phyloP scores from a whole-genome alignment of 805 yeast species.

The Saccharomycopsis oosterbeekiorum region DNA sequence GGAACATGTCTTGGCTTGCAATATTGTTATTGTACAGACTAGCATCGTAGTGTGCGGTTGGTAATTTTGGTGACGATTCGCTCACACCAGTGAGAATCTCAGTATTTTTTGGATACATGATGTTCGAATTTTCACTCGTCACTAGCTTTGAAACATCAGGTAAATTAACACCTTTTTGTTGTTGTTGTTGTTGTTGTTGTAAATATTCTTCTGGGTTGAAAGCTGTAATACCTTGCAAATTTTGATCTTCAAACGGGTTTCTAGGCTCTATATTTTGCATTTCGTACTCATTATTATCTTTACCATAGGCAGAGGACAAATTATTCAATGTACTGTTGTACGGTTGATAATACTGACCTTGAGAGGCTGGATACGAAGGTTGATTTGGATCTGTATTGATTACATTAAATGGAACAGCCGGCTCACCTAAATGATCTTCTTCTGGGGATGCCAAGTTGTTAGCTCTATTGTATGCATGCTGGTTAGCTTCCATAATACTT shows the following conservation, averaged over 20 bases:
- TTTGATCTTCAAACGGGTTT: neutral
- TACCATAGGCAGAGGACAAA: neutral
- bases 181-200: neutral
- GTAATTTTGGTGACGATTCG: neutral
- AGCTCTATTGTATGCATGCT: conserved; percentile 1
- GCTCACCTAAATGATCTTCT: neutral
- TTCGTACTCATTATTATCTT: neutral
- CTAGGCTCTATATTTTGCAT: neutral
- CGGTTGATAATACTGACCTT: neutral
- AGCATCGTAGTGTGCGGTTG: neutral
- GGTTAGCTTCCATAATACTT: neutral
- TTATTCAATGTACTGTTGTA: neutral
- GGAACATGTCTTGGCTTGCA: neutral
- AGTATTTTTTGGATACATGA: neutral
- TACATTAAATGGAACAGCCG: neutral
- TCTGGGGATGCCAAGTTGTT: neutral
- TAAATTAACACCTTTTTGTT: neutral
- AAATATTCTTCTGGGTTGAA: neutral
- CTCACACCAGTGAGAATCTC: neutral
- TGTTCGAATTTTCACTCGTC: neutral
- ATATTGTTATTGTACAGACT: neutral
- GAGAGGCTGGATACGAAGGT: neutral
- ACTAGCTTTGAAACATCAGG: neutral
- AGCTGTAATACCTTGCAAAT: neutral
- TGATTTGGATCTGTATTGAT: neutral